Evolutionary conservation across 1,284 basidiomycete species (phyloP), one percentile per base, ranked within the genome.

Genomic region (Boletus sp.): DNA sequence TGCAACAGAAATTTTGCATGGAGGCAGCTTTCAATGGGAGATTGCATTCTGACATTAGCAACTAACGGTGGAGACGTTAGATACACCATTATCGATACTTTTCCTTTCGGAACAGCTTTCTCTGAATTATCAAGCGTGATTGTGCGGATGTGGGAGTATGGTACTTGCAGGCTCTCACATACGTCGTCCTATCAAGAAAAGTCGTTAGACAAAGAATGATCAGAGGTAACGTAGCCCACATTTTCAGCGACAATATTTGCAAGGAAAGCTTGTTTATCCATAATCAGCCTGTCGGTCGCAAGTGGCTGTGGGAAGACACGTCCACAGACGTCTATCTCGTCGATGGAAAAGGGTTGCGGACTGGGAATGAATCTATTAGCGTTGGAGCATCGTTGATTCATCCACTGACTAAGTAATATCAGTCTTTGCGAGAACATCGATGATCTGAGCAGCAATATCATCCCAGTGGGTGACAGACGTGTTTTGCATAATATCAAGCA

Each of bases 261-360:
- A 25, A 78, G 66, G 47, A 84, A 71, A 8, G 68, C 68, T 39
- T 67, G 71, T 29, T 68, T 70, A 54, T 84, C 82, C 44, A 81
- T 61, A 54, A 77, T 77, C 35, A 84, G 51, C 37, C 73, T 68
- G 55, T 74, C 72, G 8, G 66, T 66, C 14, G 64, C 62, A 43
- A 67, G 68, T 22, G 65, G 56, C 37, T 71, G 62, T 14, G 62
- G 59, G 43, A 62, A 69, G 27, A 59, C 57, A 26, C 52, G 55
- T n/a, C 63, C 71, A 41, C 69, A 68, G 6, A 75, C 64, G 17
- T 60, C 51, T 45, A 83, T 68, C 43, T 70, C 65, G 4, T 65
- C 60, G 13, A 76, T 65, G 17, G 65, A 55, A 53, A 85, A 83
- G 8, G 80, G 78, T 48, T 85, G 82, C 8, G 82, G 80, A 54